These are phyloP conservation scores for Bothriochloa decipiens DNA, from an alignment of 176 grass and related monocot genomes.

Conservation along the genomic window DNA sequence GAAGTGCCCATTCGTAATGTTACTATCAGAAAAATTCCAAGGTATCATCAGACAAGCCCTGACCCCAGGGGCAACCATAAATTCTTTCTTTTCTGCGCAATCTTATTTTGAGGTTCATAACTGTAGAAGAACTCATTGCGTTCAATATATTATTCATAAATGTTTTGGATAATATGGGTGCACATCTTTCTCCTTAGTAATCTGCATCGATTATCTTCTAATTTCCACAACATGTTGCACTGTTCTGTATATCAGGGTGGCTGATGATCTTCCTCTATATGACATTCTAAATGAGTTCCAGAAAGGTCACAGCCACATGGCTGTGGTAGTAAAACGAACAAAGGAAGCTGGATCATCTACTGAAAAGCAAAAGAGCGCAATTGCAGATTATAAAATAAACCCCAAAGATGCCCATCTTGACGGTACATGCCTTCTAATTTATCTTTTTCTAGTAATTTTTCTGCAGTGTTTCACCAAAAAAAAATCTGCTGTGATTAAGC, in stretches of 20 bases:
- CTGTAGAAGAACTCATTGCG: background rate
- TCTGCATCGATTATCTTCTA: slow-evolving; percentile 23
- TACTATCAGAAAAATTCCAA: slow-evolving; percentile 98
- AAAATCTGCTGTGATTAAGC: background rate
- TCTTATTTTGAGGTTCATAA: background rate
- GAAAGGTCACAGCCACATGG: slow-evolving; percentile 99
- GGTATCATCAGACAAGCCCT: slow-evolving; percentile 45
- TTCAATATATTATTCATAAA: background rate
- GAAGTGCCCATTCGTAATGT: slow-evolving; percentile 86
- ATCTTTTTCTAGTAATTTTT: slow-evolving; percentile 16
- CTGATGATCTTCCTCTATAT: slow-evolving; percentile 95
- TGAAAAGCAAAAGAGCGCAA: slow-evolving; percentile 58
- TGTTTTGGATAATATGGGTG: slow-evolving; percentile 2
- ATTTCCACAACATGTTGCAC: slow-evolving; percentile 30
- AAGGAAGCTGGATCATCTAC: slow-evolving; percentile 50
- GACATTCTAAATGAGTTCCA: slow-evolving; percentile 99
- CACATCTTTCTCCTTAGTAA: slow-evolving; percentile 4
- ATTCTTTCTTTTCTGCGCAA: background rate
- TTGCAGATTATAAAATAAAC: slow-evolving; percentile 60
- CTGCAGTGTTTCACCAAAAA: too few species aligned
- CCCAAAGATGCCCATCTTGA: slow-evolving; percentile 47
- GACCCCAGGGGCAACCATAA: background rate
- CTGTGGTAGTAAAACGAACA: slow-evolving; percentile 79
- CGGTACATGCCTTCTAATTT: slow-evolving; percentile 48
- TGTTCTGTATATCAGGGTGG: slow-evolving; percentile 68